Evolutionary conservation across 2,329 filamentous ascomycete species (phyloP), one percentile per base, ranked within the genome.

Genomic region (Colletotrichum tanaceti): DNA sequence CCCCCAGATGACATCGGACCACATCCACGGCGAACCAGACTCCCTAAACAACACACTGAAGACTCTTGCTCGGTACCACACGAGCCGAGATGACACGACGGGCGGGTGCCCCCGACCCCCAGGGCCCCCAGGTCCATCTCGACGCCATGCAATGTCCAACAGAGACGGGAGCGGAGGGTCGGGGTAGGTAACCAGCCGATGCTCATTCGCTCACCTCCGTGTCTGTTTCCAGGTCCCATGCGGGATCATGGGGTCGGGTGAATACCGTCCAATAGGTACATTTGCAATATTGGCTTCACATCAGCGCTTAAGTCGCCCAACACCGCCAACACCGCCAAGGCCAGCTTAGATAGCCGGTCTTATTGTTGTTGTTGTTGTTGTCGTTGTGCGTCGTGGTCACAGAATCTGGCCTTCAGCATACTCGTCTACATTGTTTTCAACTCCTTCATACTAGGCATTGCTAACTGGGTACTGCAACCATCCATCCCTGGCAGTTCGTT

Each of bases 141-240:
- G 43, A 7, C n/a, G 43, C 43, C 9, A 13, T 46, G 43, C 5
- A 4, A 4, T 46, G 41, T 22, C n/a, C n/a, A 11, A 13, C 20
- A 47, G 46, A 0, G 20, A 24, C 46, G 14, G 46, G 55, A 46
- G 16, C 41, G 41, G 55, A 46, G 39, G 24, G 41, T 46, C 55
- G 55, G 55, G 22, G 10, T 46, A 20, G 39, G 4, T 44, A 46
- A 46, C 55, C 41, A 39, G 41, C 55, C 55, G 55, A 58, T 43
- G 13, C 13, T 22, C 28, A 32, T 46, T 46, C 20, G 18, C 39
- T 22, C 41, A 24, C 39, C 41, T 24, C 41, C 39, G 39, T 46
- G 28, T 20, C 16, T 44, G 41, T 44, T 18, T 9, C 5, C 18
- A 44, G 9, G 4, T 44, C 41, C n/a, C 16, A 7, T 2, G 41